Conservation (phyloP, 2,329 filamentous ascomycete species). For the Sporothrix luriei region DNA sequence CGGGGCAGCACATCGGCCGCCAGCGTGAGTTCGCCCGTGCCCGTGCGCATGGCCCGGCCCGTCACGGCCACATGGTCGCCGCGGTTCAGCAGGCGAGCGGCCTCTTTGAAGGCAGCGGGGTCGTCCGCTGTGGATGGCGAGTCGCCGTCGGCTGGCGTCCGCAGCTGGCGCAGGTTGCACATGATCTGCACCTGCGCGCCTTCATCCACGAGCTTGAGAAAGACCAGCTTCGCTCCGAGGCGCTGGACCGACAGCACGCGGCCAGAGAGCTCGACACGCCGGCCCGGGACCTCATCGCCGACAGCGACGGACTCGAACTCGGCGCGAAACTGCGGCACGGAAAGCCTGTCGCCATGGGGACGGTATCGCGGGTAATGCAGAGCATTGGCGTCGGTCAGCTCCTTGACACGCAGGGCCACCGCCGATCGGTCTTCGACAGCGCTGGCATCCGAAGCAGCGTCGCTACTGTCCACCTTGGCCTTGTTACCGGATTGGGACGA, state of each 20-base stretch:
- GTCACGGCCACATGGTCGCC: constrained; percentile 81
- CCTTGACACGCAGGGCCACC: constrained; percentile 49
- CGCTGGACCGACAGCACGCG: constrained; percentile 73
- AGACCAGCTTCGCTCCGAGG: constrained; percentile 76
- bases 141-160: neutral
- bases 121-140: constrained; percentile 42
- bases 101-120: constrained; percentile 56
- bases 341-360: constrained; percentile 24
- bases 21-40: constrained; percentile 75
- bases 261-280: constrained; percentile 49
- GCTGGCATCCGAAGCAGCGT: neutral
- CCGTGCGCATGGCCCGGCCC: constrained; percentile 70
- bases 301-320: constrained; percentile 12
- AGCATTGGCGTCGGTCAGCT: constrained; percentile 54
- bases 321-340: constrained; percentile 30
- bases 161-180: constrained; percentile 63
- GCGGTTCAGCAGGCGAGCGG: constrained; percentile 68
- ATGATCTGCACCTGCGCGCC: constrained; percentile 74
- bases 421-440: constrained; percentile 34
- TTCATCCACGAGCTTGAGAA: constrained; percentile 77
- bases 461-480: neutral
- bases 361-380: constrained; percentile 58
- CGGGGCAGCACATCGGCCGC: constrained; percentile 67
- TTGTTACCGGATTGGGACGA: constrained; percentile 9
- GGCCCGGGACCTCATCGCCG: neutral